phyloP scores from a whole-genome alignment of 768 basidiomycete genomes.

The Ramaria rubella region DNA sequence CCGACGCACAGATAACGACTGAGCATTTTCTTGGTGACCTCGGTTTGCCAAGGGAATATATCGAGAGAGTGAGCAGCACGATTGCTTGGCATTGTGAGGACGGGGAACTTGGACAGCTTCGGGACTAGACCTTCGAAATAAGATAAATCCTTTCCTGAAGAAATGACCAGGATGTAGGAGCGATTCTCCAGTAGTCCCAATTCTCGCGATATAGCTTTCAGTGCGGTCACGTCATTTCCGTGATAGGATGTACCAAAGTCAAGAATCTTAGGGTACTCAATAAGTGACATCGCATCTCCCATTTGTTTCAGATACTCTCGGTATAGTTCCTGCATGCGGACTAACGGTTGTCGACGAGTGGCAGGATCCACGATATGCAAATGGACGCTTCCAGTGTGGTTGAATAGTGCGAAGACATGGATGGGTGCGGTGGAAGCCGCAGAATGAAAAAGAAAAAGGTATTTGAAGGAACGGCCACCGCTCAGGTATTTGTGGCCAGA shows the following conservation, averaged over 20 bases:
- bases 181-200: conserved; percentile 68
- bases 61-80: conserved; percentile 67
- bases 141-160: conserved; percentile 74
- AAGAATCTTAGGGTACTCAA: conserved; percentile 51
- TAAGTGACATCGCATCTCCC: conserved; percentile 36
- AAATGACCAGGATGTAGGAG: conserved; percentile 72
- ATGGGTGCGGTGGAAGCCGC: conserved; percentile 64
- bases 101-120: conserved; percentile 76
- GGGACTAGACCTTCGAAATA: conserved; percentile 74
- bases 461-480: conserved; percentile 61
- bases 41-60: conserved; percentile 83
- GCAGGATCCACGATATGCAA: conserved; percentile 90
- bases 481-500: conserved; percentile 68
- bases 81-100: conserved; percentile 81
- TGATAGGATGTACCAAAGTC: conserved; percentile 60
- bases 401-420: conserved; percentile 85
- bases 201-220: conserved; percentile 85
- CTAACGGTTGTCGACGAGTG: conserved; percentile 74
- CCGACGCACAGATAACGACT: conserved; percentile 74
- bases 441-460: conserved; percentile 86
- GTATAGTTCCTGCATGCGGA: conserved; percentile 72
- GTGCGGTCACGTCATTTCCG: conserved; percentile 65
- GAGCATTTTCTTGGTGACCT: conserved; percentile 78
- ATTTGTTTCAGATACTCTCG: conserved; percentile 45
- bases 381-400: conserved; percentile 60